phyloP scores from a whole-genome alignment of 306 rosid genomes.

The Quercus robur region DNA sequence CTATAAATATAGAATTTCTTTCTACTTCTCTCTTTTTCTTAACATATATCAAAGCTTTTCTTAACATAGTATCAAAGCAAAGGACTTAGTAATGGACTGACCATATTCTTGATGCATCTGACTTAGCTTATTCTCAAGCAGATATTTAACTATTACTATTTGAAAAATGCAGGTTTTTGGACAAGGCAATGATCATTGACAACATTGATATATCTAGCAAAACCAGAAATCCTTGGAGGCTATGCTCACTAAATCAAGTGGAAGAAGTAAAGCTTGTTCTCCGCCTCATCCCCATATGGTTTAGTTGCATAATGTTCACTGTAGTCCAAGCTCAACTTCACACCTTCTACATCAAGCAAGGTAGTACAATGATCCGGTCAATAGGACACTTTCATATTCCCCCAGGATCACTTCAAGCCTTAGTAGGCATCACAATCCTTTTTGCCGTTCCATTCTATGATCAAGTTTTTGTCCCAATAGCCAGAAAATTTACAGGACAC shows the following conservation, averaged over 20 bases:
- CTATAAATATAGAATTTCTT: too few species aligned
- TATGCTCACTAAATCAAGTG: slow-evolving; percentile 68
- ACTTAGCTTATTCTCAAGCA: too few species aligned
- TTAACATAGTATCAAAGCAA: too few species aligned
- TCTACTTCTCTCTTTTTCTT: too few species aligned
- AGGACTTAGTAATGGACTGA: too few species aligned
- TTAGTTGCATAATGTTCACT: slow-evolving; percentile 56
- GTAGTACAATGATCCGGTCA: slow-evolving; percentile 47
- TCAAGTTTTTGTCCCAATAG: slow-evolving; percentile 38
- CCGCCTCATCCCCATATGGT: slow-evolving; percentile 71
- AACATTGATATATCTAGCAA: slow-evolving; percentile 41
- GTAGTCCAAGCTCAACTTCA: slow-evolving; percentile 53
- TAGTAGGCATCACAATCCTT: slow-evolving; percentile 47
- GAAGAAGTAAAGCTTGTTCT: slow-evolving; percentile 70
- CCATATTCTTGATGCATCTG: too few species aligned
- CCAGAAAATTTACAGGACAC: slow-evolving; percentile 41
- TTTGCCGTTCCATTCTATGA: slow-evolving; percentile 51
- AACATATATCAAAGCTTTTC: too few species aligned
- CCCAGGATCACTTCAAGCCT: slow-evolving; percentile 64
- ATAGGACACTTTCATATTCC: slow-evolving; percentile 55
- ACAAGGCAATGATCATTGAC: slow-evolving; percentile 65
- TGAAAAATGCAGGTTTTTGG: slow-evolving; percentile 45
- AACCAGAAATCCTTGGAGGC: slow-evolving; percentile 63
- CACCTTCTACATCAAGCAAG: slow-evolving; percentile 72
- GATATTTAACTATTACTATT: not conserved